Conservation (phyloP, 139 green algal species). For the Pleodorina starrii region DNA sequence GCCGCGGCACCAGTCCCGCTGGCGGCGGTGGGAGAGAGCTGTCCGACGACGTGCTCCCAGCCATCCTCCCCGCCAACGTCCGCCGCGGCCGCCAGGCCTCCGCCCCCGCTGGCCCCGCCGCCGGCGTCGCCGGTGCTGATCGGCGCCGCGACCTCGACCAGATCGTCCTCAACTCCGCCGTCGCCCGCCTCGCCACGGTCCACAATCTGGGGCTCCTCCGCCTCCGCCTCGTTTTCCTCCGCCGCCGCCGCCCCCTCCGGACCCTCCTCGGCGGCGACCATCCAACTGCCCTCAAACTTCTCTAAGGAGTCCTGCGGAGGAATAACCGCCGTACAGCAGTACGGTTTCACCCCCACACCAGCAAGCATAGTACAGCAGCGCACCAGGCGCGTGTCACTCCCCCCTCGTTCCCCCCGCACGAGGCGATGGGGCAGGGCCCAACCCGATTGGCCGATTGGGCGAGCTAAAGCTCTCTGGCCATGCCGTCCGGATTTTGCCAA, state of each 20-base stretch:
- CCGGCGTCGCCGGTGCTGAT: neutral
- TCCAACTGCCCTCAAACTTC: constrained; percentile 32
- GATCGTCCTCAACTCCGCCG: neutral
- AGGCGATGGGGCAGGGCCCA: no score
- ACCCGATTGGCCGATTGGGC: no score
- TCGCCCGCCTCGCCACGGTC: neutral
- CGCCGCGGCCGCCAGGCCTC: neutral
- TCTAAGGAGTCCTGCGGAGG: constrained; percentile 34
- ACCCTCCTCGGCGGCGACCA: neutral
- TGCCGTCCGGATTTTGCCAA: no score
- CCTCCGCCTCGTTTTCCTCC: neutral
- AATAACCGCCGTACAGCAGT: neutral
- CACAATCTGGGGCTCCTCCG: neutral
- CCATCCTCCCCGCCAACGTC: neutral
- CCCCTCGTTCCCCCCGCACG: no score
- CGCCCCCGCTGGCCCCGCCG: neutral
- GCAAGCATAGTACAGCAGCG: no score
- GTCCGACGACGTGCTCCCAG: constrained; percentile 1
- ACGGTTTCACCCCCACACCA: no score
- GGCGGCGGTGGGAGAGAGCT: neutral
- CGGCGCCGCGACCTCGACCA: neutral
- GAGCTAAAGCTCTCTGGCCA: no score
- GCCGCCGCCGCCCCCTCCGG: neutral
- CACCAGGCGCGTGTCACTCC: no score
- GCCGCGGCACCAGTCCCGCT: no score